Evolutionary conservation across 2,329 filamentous ascomycete genomes (phyloP).

Genomic region (Sclerotinia nivalis): DNA sequence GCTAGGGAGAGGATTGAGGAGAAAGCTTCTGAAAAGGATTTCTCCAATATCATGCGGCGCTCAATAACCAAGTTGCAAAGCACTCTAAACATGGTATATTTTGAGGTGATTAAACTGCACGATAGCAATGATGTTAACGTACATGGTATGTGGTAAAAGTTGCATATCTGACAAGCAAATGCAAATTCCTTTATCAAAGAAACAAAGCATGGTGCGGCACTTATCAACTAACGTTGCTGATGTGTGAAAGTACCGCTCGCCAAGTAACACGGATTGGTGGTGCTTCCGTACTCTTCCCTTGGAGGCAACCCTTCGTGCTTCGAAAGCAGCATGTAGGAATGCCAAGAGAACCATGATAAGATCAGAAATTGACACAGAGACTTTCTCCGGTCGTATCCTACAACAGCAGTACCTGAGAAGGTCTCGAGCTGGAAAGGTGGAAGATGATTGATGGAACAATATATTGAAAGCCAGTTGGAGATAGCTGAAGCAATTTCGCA

Average conservation of each 20-base stretch:
- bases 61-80: not conserved
- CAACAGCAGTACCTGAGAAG: not conserved
- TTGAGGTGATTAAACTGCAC: not conserved
- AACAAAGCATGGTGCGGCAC: not conserved
- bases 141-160: not conserved
- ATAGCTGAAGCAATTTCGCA: too few species aligned
- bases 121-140: not conserved
- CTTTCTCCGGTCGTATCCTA: not conserved
- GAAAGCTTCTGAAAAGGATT: not conserved
- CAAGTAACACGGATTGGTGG: not conserved
- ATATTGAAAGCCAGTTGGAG: not conserved
- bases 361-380: not conserved
- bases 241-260: too few species aligned
- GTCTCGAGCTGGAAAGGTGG: not conserved
- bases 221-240: not conserved
- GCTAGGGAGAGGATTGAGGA: not conserved
- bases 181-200: not conserved
- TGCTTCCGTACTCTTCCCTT: not conserved
- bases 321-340: not conserved
- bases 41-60: not conserved
- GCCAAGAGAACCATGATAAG: constrained; percentile 2
- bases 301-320: not conserved
- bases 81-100: not conserved
- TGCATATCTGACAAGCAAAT: not conserved
- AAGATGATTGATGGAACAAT: not conserved